Percentiles rank a stretch among this genome's conserved stretches.
Conservation (phyloP, 371 early-diverging fungal species). For the Rhizopus stolonifer region DNA sequence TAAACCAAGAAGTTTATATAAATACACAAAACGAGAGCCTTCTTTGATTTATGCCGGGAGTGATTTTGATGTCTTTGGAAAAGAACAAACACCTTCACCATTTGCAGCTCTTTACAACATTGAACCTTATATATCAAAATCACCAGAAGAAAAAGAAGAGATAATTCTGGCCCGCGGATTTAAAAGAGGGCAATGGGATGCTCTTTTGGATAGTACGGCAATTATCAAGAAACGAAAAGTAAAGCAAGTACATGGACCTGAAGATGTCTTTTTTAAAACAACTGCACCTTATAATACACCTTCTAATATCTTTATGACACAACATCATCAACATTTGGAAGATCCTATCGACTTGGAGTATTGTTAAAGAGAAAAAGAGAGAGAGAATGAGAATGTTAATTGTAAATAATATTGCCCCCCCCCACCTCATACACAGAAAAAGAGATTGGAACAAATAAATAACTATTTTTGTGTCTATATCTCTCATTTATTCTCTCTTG, state of each 20-base stretch:
- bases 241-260: neutral
- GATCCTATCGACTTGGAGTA: constrained; percentile 1
- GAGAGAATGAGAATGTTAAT: no score
- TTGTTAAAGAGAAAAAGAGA: neutral
- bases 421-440: no score
- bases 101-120: neutral
- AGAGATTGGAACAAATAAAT: no score
- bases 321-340: neutral
- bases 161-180: neutral
- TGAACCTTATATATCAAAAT: neutral
- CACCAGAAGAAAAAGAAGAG: neutral
- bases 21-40: neutral
- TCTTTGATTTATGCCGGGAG: neutral
- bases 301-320: constrained; percentile 1
- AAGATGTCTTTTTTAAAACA: neutral
- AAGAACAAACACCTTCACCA: neutral
- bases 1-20: neutral
- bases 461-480: neutral
- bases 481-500: neutral
- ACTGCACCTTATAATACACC: neutral
- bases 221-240: constrained; percentile 4
- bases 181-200: constrained; percentile 1
- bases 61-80: constrained; percentile 5
- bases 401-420: no score
- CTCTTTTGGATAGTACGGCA: neutral